phyloP scores from a whole-genome alignment of 2,329 filamentous ascomycete species.

The Pestalotiopsis sp. region DNA sequence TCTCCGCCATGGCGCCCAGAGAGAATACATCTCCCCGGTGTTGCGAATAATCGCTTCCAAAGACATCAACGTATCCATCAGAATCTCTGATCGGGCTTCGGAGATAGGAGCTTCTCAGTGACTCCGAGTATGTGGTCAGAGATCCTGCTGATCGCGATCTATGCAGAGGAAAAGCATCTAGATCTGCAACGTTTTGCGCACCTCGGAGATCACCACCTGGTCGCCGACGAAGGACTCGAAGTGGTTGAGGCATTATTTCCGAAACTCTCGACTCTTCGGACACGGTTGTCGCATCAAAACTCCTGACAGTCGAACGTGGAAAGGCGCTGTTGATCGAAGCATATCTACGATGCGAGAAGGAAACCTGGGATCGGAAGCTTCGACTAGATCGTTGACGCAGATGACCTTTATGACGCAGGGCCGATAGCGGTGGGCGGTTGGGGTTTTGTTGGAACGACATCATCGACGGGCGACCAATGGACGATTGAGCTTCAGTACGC shows the following conservation, averaged over 20 bases:
- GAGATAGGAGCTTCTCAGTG: slow-evolving; percentile 60
- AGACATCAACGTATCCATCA: slow-evolving; percentile 47
- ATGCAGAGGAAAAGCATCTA: slow-evolving; percentile 52
- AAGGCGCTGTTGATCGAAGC: slow-evolving; percentile 64
- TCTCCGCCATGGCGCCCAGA: slow-evolving; percentile 59
- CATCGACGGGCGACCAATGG: slow-evolving; percentile 31
- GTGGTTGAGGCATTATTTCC: slow-evolving; percentile 51
- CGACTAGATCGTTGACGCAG: slow-evolving; percentile 49
- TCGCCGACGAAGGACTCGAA: slow-evolving; percentile 68
- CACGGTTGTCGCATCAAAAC: slow-evolving; percentile 63
- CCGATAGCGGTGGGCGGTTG: slow-evolving; percentile 36
- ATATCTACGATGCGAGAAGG: slow-evolving; percentile 56
- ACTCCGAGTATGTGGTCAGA: slow-evolving; percentile 62
- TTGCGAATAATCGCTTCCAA: slow-evolving; percentile 45
- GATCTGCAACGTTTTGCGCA: slow-evolving; percentile 65
- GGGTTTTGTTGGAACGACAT: slow-evolving; percentile 32
- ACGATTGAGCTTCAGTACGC: slow-evolving; percentile 29
- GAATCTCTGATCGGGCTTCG: slow-evolving; percentile 43
- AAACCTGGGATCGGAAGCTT: slow-evolving; percentile 52
- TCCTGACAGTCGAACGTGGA: slow-evolving; percentile 54
- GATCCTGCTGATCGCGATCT: slow-evolving; percentile 63
- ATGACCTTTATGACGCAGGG: slow-evolving; percentile 36
- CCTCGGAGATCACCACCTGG: slow-evolving; percentile 77
- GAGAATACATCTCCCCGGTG: slow-evolving; percentile 54
- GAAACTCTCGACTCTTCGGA: slow-evolving; percentile 55